Conservation (phyloP, 495 filamentous ascomycete genomes). For the Trichoderma parareesei region DNA sequence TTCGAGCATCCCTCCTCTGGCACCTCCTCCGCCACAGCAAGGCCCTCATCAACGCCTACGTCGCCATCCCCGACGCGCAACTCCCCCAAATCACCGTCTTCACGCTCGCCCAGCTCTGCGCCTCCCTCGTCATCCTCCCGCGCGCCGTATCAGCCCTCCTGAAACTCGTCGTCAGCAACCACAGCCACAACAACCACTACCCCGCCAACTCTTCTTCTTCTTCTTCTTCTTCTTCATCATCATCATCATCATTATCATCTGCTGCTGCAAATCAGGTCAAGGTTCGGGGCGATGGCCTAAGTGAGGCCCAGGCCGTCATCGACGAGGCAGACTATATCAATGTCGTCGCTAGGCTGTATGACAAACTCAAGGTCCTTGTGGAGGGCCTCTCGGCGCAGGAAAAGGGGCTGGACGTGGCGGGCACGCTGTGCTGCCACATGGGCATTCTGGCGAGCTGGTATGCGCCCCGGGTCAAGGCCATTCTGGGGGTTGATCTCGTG, state of each 20-base stretch:
- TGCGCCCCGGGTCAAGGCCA: neutral
- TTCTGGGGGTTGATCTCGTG: neutral
- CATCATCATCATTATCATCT: too few relatives aligned
- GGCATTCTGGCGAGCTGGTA: neutral
- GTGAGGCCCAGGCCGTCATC: slow-evolving; percentile 3
- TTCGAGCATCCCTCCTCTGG: neutral
- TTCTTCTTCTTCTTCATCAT: too few relatives aligned
- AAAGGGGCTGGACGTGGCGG: neutral
- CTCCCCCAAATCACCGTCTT: neutral
- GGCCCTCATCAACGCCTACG: neutral
- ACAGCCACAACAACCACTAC: neutral
- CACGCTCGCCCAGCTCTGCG: slow-evolving; percentile 3
- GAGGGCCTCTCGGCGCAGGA: neutral
- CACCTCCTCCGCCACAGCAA: slow-evolving; percentile 6
- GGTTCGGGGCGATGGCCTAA: neutral
- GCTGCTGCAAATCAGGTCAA: too few relatives aligned
- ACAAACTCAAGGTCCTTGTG: neutral
- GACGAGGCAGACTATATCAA: neutral
- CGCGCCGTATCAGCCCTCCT: neutral
- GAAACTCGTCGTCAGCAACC: neutral
- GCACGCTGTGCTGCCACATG: neutral
- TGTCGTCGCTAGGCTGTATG: neutral
- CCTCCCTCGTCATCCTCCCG: neutral
- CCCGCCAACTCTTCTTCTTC: too few relatives aligned
- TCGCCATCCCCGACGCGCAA: slow-evolving; percentile 5